Evolutionary conservation across 306 rosid species (phyloP).

Genomic region (Trichosanthes cucumerina): DNA sequence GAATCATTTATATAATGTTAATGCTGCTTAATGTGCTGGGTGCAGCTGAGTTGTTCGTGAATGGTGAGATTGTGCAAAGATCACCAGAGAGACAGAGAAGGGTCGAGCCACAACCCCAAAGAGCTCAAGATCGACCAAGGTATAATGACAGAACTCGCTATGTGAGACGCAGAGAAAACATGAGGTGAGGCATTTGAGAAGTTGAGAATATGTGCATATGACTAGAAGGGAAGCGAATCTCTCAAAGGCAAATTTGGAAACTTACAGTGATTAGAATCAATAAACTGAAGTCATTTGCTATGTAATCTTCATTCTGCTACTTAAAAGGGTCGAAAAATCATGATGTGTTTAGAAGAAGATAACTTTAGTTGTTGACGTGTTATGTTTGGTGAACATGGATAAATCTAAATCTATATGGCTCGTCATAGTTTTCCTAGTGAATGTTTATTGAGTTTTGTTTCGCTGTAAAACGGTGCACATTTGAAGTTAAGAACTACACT

Average conservation of each 20-base stretch:
- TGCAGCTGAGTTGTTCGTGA: slow-evolving; percentile 85
- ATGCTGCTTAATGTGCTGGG: not conserved
- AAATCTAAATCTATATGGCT: not conserved
- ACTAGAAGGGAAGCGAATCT: not conserved
- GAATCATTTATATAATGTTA: not conserved
- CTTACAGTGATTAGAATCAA: not conserved
- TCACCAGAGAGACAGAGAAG: slow-evolving; percentile 91
- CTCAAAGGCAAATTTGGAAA: not conserved
- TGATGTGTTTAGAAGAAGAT: not conserved
- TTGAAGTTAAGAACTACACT: not conserved
- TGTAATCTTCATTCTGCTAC: not conserved
- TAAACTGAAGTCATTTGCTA: not conserved
- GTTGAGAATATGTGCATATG: not conserved
- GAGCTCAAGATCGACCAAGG: slow-evolving; percentile 81
- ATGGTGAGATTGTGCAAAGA: slow-evolving; percentile 94
- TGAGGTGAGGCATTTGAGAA: slow-evolving; percentile 24
- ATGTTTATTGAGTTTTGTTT: not conserved
- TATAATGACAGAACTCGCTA: slow-evolving; percentile 83
- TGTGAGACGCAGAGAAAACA: slow-evolving; percentile 60
- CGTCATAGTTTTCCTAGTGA: not conserved
- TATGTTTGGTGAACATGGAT: not conserved
- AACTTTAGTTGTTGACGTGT: not conserved
- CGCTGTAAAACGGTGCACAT: not conserved
- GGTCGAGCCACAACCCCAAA: slow-evolving; percentile 88
- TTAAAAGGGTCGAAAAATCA: not conserved